Evolutionary conservation across 192 early-diverging fungal genomes (phyloP).

Genomic region (Backusella luteola): DNA sequence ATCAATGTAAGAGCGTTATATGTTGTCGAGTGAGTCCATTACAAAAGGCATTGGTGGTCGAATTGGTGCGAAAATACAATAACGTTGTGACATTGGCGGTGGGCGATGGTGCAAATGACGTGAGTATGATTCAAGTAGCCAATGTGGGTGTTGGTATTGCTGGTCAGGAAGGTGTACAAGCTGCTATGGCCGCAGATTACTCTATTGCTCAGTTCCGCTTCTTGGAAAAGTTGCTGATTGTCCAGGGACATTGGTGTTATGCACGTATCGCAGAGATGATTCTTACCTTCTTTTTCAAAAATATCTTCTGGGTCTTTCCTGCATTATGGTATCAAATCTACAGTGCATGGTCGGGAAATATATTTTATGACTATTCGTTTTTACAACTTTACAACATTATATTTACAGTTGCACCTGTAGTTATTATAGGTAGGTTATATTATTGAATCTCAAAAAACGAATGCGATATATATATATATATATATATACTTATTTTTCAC

Average conservation of each 20-base stretch:
- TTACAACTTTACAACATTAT: slow-evolving; percentile 86
- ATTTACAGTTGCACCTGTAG: slow-evolving; percentile 66
- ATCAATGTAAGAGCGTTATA: slow-evolving; percentile 81
- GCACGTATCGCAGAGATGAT: slow-evolving; percentile 87
- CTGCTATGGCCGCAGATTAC: slow-evolving; percentile 94
- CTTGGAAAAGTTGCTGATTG: slow-evolving; percentile 80
- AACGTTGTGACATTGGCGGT: slow-evolving; percentile 67
- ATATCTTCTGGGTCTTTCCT: slow-evolving; percentile 89
- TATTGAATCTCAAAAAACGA: neutral
- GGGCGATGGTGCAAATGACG: slow-evolving; percentile 87
- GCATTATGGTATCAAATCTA: slow-evolving; percentile 95
- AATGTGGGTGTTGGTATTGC: slow-evolving; percentile 80
- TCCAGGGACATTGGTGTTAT: slow-evolving; percentile 94
- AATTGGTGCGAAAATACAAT: slow-evolving; percentile 77
- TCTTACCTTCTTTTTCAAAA: slow-evolving; percentile 96
- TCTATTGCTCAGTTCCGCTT: slow-evolving; percentile 91
- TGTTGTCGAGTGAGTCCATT: slow-evolving; percentile 92
- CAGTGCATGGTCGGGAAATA: slow-evolving; percentile 82
- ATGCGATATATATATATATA: neutral
- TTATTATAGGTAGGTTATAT: slow-evolving; percentile 52
- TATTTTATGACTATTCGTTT: slow-evolving; percentile 94
- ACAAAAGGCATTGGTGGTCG: slow-evolving; percentile 95
- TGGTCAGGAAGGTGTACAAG: slow-evolving; percentile 85
- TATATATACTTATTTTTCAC: neutral
- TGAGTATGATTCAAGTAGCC: slow-evolving; percentile 96